These are phyloP conservation scores for Delonix regia DNA, from an alignment of 306 rosid genomes.

Conservation along the genomic window DNA sequence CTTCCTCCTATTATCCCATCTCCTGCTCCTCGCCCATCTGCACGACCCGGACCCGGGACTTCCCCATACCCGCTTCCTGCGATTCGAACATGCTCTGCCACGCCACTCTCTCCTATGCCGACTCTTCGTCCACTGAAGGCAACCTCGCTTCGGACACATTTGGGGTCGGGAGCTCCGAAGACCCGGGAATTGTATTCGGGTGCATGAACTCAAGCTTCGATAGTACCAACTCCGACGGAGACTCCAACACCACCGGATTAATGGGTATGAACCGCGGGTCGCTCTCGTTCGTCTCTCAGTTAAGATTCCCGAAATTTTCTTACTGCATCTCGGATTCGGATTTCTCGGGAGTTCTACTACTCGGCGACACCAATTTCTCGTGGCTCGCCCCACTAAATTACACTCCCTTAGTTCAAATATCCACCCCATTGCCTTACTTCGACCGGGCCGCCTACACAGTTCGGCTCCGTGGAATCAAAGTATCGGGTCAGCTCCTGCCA, in stretches of 20 bases:
- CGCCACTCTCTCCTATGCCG: conserved; percentile 84
- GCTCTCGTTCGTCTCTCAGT: conserved; percentile 69
- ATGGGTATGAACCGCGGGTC: conserved; percentile 91
- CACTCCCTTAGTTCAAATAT: conserved; percentile 64
- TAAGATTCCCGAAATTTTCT: conserved; percentile 73
- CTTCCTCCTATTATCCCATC: conserved; percentile 61
- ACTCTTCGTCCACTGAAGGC: conserved; percentile 81
- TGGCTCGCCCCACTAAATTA: conserved; percentile 63
- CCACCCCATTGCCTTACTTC: conserved; percentile 73
- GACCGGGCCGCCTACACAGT: conserved; percentile 81
- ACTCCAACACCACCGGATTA: conserved; percentile 71
- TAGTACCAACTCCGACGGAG: conserved; percentile 55
- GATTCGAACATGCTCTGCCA: conserved; percentile 83
- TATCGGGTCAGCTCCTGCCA: conserved; percentile 48
- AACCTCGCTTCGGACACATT: conserved; percentile 73
- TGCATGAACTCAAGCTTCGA: conserved; percentile 64
- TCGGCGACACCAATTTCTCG: conserved; percentile 67
- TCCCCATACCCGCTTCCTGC: conserved; percentile 85
- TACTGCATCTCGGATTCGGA: conserved; percentile 82
- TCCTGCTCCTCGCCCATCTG: conserved; percentile 73
- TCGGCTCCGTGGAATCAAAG: conserved; percentile 60
- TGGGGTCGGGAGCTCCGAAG: conserved; percentile 50
- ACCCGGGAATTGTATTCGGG: conserved; percentile 63
- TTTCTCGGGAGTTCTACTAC: conserved; percentile 65
- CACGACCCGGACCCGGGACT: conserved; percentile 66